These are phyloP conservation scores for Chrysoporthe austroafricana DNA, from an alignment of 2,329 filamentous ascomycete species.

Conservation along the genomic window DNA sequence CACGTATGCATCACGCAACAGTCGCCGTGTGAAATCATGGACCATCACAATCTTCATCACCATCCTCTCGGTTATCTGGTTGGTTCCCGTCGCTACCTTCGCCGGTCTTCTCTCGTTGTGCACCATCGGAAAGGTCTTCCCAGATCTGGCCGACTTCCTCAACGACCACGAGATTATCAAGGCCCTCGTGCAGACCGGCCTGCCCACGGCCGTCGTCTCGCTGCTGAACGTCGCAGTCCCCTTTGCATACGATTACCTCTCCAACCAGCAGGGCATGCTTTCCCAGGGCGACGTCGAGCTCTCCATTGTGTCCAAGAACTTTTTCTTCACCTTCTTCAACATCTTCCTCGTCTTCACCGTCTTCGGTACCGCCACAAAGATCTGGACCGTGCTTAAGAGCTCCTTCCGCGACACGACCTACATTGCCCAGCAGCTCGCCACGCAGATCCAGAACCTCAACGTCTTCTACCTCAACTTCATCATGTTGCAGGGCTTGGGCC, in stretches of 20 bases:
- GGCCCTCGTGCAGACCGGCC: slow-evolving; percentile 81
- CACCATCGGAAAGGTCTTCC: slow-evolving; percentile 74
- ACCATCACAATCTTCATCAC: slow-evolving; percentile 81
- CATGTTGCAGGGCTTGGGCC: slow-evolving; percentile 87
- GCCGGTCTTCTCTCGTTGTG: slow-evolving; percentile 81
- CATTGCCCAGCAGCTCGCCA: slow-evolving; percentile 76
- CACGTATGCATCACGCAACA: slow-evolving; percentile 78
- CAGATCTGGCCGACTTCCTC: slow-evolving; percentile 69
- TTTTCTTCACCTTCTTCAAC: slow-evolving; percentile 99
- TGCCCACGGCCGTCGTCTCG: slow-evolving; percentile 85
- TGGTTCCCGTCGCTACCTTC: slow-evolving; percentile 77
- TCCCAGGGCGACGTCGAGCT: slow-evolving; percentile 94
- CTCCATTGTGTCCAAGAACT: slow-evolving; percentile 96
- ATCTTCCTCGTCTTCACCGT: slow-evolving; percentile 94
- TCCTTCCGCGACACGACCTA: slow-evolving; percentile 78
- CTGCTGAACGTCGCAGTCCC: slow-evolving; percentile 88
- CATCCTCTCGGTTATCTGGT: slow-evolving; percentile 85
- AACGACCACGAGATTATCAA: slow-evolving; percentile 69
- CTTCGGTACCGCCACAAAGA: slow-evolving; percentile 79
- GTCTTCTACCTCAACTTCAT: slow-evolving; percentile 94
- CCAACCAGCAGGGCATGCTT: slow-evolving; percentile 90
- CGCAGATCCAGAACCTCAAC: slow-evolving; percentile 73
- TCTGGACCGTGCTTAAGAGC: slow-evolving; percentile 72
- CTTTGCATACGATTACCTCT: slow-evolving; percentile 92
- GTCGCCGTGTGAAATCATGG: slow-evolving; percentile 80